phyloP scores from a whole-genome alignment of 2,329 filamentous ascomycete species.

The Teratosphaeria nubilosa region DNA sequence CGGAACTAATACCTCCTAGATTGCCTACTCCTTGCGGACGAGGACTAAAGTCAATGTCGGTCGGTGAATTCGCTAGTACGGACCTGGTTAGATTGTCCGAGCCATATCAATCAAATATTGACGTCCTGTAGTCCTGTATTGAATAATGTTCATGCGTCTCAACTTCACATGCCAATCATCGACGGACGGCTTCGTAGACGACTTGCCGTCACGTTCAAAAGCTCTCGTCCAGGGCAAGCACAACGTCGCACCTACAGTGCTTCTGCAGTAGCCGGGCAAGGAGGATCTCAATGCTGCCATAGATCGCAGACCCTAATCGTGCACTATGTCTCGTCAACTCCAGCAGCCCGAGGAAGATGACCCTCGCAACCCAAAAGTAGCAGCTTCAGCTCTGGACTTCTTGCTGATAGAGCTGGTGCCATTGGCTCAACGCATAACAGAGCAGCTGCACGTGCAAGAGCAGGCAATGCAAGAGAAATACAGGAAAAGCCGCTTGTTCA shows the following conservation, averaged over 20 bases:
- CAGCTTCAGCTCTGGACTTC: conserved; percentile 81
- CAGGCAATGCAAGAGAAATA: conserved; percentile 29
- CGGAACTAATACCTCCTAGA: too few relatives aligned
- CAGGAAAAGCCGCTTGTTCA: conserved; percentile 18
- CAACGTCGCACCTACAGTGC: not conserved
- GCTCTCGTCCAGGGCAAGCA: not conserved
- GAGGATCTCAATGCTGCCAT: not conserved
- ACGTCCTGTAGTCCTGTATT: not conserved
- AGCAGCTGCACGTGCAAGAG: conserved; percentile 52
- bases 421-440: conserved; percentile 76
- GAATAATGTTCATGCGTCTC: not conserved
- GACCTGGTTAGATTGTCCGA: not conserved
- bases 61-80: not conserved
- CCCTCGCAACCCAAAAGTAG: conserved; percentile 37
- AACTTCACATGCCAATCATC: not conserved
- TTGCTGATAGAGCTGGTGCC: conserved; percentile 95
- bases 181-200: not conserved
- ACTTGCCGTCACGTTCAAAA: not conserved
- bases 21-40: not conserved
- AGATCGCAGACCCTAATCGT: not conserved
- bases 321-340: conserved; percentile 3
- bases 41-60: not conserved
- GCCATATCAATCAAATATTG: not conserved
- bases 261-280: not conserved
- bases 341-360: conserved; percentile 10